phyloP scores from a whole-genome alignment of 441 rosid species.

The Hypseocharis bilobata region DNA sequence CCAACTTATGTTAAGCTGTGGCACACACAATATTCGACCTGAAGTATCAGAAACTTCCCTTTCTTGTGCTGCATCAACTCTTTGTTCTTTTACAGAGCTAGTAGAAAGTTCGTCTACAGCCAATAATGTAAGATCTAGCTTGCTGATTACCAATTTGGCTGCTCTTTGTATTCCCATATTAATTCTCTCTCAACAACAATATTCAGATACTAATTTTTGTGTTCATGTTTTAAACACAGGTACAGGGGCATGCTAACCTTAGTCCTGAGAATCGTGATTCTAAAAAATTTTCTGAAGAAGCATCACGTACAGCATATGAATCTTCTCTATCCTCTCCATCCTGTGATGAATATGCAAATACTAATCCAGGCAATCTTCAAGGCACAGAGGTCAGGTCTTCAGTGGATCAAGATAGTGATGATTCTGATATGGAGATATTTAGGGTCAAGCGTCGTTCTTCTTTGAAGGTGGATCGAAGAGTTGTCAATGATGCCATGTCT shows the following conservation, averaged over 20 bases:
- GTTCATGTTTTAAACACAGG: conserved; percentile 28
- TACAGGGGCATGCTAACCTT: conserved; percentile 31
- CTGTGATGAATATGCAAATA: conserved; percentile 29
- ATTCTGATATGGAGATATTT: conserved; percentile 74
- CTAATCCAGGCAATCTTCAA: conserved; percentile 20
- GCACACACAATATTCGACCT: conserved; percentile 21
- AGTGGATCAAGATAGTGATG: conserved; percentile 52
- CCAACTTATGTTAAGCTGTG: conserved; percentile 21
- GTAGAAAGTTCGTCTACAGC: conserved; percentile 30
- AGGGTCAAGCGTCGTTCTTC: conserved; percentile 85
- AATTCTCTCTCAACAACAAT: neutral
- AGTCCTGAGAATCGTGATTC: conserved; percentile 28
- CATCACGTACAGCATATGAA: conserved; percentile 27
- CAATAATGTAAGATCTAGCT: conserved; percentile 41
- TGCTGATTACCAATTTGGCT: neutral
- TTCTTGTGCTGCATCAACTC: conserved; percentile 42
- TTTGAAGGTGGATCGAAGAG: conserved; percentile 47
- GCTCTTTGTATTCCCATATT: neutral
- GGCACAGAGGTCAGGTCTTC: conserved; percentile 26
- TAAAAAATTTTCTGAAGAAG: conserved; percentile 35
- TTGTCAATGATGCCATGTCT: conserved; percentile 28
- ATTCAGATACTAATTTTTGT: neutral
- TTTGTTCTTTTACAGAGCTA: conserved; percentile 35
- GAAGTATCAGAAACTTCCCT: conserved; percentile 26
- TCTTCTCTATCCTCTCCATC: conserved; percentile 33